Base-by-base conservation (phyloP, 306 rosid species). In the Dalbergia cultrata region DNA sequence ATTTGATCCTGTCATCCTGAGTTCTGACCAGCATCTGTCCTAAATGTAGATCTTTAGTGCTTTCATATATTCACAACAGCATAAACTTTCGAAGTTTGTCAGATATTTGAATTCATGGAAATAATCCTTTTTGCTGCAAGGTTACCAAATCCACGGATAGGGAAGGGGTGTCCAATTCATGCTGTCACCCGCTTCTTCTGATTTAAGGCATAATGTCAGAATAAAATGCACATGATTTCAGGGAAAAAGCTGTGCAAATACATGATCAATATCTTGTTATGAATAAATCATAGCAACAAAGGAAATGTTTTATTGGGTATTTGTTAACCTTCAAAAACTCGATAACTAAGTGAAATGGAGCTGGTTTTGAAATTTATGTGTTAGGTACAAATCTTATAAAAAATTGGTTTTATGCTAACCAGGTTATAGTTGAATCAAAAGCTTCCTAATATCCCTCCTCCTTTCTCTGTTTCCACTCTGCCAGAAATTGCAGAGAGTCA, bases 11-110 rank as follows among this genome's bases (percentile, higher is more conserved):
- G 62, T 62, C 41, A 70, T 69, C 19, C 26, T 3, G 75, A 77
- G 70, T 65, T 44, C 9, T 34, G 56, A 52, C 58, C 44, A n/a
- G 74, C 61, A 56, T 44, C 68, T 83, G 43, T 34, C 34, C 58
- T 57, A 34, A 7, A 41, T 63, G 63, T 63, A 43, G 22, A 10
- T 62, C 21, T 65, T 47, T 16, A 44, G 66, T 50, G 21, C 63
- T 45, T 80, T 80, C 56, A 39, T 52, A 39, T 53, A 49, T 71
- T 70, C 64, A 43, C 63, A 74, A 43, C 74, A 14, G 37, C 63
- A 14, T 62, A 14, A 72, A 60, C 52, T 1, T 49, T 4, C 47
- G 26, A 54, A 49, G 60, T 33, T 65, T 73, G 35, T 19, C n/a
- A 22, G 21, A 49, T 73, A 37, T 78, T 83, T 50, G 77, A 43